Conservation (phyloP, 2,329 filamentous ascomycete genomes). For the Penicillium paneum region DNA sequence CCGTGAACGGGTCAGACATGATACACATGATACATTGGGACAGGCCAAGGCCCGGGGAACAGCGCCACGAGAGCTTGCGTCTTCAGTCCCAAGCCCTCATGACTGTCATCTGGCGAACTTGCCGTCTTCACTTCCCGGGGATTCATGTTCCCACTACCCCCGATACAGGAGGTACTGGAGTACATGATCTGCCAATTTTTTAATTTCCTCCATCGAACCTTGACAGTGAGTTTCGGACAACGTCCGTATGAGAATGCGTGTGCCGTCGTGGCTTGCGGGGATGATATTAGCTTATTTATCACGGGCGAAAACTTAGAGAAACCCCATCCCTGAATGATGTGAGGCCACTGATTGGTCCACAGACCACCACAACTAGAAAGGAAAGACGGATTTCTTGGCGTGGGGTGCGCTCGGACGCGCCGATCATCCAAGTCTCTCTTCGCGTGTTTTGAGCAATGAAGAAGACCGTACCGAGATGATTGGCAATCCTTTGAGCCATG, state of each 20-base stretch:
- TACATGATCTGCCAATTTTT: background rate
- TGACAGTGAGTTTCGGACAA: background rate
- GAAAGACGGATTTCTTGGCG: constrained; percentile 1
- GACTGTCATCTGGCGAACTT: constrained; percentile 11
- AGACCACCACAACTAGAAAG: background rate
- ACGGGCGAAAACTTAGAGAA: constrained; percentile 2
- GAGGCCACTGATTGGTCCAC: background rate
- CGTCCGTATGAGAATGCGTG: background rate
- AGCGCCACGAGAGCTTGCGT: constrained; percentile 23
- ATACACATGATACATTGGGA: constrained; percentile 5
- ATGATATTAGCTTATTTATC: background rate
- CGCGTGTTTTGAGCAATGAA: background rate
- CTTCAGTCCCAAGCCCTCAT: constrained; percentile 1
- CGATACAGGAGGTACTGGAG: background rate
- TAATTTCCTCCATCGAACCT: background rate
- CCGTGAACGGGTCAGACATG: background rate
- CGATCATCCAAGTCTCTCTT: background rate
- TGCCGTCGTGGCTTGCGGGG: background rate
- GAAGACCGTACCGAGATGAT: background rate
- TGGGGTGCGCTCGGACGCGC: constrained; percentile 6
- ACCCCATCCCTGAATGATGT: constrained; percentile 1
- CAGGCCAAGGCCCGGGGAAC: constrained; percentile 12
- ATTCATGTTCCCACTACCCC: background rate
- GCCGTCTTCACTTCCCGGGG: background rate
- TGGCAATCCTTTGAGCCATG: background rate